These are phyloP conservation scores for Xylaria sp. DNA, from an alignment of 2,329 filamentous ascomycete species.

Conservation along the genomic window DNA sequence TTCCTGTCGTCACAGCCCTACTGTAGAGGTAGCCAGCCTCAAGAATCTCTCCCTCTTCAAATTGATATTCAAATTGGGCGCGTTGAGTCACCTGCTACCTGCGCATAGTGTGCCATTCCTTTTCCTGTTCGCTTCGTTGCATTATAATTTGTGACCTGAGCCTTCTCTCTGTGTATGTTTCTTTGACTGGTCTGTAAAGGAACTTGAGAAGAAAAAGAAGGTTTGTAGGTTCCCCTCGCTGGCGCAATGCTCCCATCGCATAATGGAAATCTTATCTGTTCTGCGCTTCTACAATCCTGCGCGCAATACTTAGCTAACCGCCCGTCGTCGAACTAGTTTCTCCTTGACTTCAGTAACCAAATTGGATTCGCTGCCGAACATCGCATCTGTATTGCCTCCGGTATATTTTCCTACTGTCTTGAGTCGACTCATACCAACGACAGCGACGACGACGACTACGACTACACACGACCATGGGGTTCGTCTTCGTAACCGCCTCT, in stretches of 20 bases:
- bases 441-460: constrained; percentile 1
- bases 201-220: background rate
- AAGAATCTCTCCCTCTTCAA: constrained; percentile 12
- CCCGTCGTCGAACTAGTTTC: background rate
- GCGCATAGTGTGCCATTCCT: constrained; percentile 15
- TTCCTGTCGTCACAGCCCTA: background rate
- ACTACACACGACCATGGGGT: constrained; percentile 43
- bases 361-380: constrained; percentile 5
- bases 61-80: constrained; percentile 9
- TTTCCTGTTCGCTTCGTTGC: constrained; percentile 24
- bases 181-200: background rate
- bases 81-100: constrained; percentile 16
- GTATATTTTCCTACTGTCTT: constrained; percentile 12
- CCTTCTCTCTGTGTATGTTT: background rate
- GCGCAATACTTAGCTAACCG: constrained; percentile 8
- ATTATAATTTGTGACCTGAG: constrained; percentile 12
- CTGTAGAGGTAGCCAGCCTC: constrained; percentile 6
- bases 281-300: constrained; percentile 15
- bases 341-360: constrained; percentile 1
- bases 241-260: background rate
- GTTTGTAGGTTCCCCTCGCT: constrained; percentile 15
- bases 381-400: constrained; percentile 4
- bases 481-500: constrained; percentile 20
- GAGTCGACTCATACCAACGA: constrained; percentile 4
- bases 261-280: background rate